phyloP scores from a whole-genome alignment of 805 yeast species.

The Myxozyma sirexii region DNA sequence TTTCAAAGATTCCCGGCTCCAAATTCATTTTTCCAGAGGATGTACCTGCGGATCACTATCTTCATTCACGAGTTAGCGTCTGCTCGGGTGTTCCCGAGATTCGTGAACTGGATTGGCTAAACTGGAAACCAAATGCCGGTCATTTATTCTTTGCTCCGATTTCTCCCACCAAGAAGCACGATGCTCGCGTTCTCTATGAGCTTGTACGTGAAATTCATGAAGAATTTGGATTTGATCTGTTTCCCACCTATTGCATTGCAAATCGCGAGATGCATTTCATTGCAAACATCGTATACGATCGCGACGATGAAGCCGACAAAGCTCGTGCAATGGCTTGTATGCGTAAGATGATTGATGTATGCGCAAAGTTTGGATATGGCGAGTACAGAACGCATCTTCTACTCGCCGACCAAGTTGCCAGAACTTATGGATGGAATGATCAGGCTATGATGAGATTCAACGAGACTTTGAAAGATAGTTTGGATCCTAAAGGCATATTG shows the following conservation, averaged over 20 bases:
- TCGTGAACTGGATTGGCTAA: slow-evolving; percentile 13
- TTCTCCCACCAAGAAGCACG: slow-evolving; percentile 1
- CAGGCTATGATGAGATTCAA: slow-evolving; percentile 5
- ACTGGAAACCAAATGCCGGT: slow-evolving; percentile 9
- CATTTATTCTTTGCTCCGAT: slow-evolving; percentile 9
- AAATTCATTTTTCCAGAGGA: slow-evolving; percentile 1
- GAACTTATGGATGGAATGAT: slow-evolving; percentile 9
- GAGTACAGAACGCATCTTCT: slow-evolving; percentile 8
- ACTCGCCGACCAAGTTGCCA: slow-evolving; percentile 7
- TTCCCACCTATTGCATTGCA: slow-evolving; percentile 7
- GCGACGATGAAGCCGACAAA: slow-evolving; percentile 1
- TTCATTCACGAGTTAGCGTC: slow-evolving; percentile 3
- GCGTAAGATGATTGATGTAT: slow-evolving; percentile 12
- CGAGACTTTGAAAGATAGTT: slow-evolving; percentile 1
- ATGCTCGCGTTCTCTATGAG: slow-evolving; percentile 1
- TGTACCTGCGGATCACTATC: slow-evolving; percentile 3
- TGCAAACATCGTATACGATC: slow-evolving; percentile 10
- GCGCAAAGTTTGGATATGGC: slow-evolving; percentile 5
- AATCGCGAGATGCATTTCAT: slow-evolving; percentile 12
- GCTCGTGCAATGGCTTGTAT: slow-evolving; percentile 7
- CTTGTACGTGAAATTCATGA: not conserved
- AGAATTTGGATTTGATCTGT: slow-evolving; percentile 8
- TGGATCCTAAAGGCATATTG: slow-evolving; percentile 6
- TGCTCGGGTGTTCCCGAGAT: slow-evolving; percentile 13
- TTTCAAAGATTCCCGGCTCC: not conserved